Conservation (phyloP, 1,284 basidiomycete genomes). For the Ustilago curta region DNA sequence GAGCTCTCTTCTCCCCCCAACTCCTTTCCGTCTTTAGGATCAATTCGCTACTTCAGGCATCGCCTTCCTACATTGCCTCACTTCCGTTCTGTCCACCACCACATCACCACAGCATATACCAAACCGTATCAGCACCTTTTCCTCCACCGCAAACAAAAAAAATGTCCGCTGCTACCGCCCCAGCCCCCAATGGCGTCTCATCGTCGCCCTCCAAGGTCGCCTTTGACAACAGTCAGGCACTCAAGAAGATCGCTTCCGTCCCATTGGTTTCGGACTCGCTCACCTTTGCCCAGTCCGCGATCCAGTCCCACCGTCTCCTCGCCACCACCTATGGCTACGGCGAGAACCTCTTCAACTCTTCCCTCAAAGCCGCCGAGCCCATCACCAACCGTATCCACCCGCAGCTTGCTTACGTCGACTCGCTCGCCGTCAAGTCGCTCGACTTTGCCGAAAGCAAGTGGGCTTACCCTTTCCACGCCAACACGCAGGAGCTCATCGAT, state of each 20-base stretch:
- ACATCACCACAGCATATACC: slow-evolving; percentile 10
- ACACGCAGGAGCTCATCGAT: slow-evolving; percentile 57
- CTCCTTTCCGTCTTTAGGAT: not conserved
- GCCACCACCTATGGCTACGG: slow-evolving; percentile 59
- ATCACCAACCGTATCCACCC: slow-evolving; percentile 58
- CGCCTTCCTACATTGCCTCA: not conserved
- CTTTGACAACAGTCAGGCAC: slow-evolving; percentile 52
- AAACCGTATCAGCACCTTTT: not conserved
- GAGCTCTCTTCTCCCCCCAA: not conserved
- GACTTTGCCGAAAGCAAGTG: slow-evolving; percentile 66
- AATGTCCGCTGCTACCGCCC: slow-evolving; percentile 54
- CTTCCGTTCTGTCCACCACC: no score
- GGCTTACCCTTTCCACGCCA: slow-evolving; percentile 67
- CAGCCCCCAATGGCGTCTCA: slow-evolving; percentile 38
- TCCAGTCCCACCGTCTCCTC: slow-evolving; percentile 59
- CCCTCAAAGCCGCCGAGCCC: slow-evolving; percentile 59
- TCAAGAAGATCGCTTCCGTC: slow-evolving; percentile 57
- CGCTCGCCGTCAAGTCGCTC: slow-evolving; percentile 59
- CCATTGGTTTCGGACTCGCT: slow-evolving; percentile 64
- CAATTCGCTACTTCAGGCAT: not conserved
- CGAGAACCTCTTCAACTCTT: slow-evolving; percentile 52
- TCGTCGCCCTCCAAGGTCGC: slow-evolving; percentile 45
- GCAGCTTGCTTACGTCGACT: slow-evolving; percentile 64
- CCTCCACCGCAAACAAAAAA: not conserved
- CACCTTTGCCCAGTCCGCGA: slow-evolving; percentile 58